A percentile compares a stretch with the other conserved stretches of the same genome.
phyloP scores from a whole-genome alignment of 2,329 filamentous ascomycete genomes.

The Macrophomina tecta region DNA sequence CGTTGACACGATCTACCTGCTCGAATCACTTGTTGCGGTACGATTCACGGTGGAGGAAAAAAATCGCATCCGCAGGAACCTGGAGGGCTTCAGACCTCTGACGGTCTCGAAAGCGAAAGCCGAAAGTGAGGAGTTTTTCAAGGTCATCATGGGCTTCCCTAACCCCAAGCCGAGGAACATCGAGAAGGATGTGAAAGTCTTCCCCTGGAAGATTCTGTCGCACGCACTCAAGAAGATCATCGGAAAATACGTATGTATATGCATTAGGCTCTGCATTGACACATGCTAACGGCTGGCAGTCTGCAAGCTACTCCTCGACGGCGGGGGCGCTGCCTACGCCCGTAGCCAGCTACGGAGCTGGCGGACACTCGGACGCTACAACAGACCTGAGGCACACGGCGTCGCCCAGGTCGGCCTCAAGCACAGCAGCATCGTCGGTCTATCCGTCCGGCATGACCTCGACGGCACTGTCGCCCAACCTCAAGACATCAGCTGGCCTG shows the following conservation, averaged over 20 bases:
- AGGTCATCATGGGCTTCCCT: conserved; percentile 97
- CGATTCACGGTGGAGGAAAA: conserved; percentile 97
- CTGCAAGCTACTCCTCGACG: conserved; percentile 72
- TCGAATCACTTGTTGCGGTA: conserved; percentile 86
- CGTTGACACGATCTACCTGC: conserved; percentile 93
- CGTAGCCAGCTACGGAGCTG: conserved; percentile 43
- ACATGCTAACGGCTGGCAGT: conserved; percentile 54
- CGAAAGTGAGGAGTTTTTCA: conserved; percentile 97
- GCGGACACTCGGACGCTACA: conserved; percentile 50
- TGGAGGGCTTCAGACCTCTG: conserved; percentile 90
- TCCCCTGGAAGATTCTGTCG: conserved; percentile 90
- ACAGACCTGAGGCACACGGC: conserved; percentile 53
- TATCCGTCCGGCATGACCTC: conserved; percentile 52
- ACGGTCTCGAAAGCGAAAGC: conserved; percentile 92
- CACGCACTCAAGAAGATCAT: conserved; percentile 97
- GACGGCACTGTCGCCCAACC: conserved; percentile 53
- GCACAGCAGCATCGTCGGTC: conserved; percentile 50
- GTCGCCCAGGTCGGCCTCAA: conserved; percentile 57
- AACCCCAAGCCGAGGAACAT: conserved; percentile 96
- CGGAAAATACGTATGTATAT: conserved; percentile 80
- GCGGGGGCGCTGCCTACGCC: conserved; percentile 54
- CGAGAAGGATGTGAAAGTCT: conserved; percentile 99
- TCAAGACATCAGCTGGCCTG: conserved; percentile 47
- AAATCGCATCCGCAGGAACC: conserved; percentile 93
- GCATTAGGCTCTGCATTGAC: not conserved